Conservation (phyloP, 352 stramenopile species). For the Phytophthora tubulina region DNA sequence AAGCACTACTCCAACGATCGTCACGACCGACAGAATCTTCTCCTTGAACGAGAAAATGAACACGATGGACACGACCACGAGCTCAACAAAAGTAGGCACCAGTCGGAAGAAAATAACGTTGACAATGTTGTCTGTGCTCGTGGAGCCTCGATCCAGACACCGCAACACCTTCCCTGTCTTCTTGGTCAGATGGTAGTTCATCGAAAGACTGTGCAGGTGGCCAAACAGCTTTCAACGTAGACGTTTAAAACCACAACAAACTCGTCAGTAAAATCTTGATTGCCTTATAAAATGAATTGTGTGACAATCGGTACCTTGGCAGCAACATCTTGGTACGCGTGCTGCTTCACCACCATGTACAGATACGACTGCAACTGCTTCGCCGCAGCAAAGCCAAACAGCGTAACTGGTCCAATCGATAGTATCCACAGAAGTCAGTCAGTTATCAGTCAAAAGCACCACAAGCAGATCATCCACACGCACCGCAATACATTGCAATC, state of each 20-base stretch:
- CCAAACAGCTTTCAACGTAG: slow-evolving; percentile 78
- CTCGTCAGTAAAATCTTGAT: slow-evolving; percentile 1
- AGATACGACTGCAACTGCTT: slow-evolving; percentile 96
- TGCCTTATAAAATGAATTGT: not conserved
- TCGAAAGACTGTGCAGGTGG: slow-evolving; percentile 95
- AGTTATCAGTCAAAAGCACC: not conserved
- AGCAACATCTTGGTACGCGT: slow-evolving; percentile 96
- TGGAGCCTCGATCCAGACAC: slow-evolving; percentile 88
- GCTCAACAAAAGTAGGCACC: slow-evolving; percentile 94
- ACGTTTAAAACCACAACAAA: not conserved
- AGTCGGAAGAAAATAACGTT: slow-evolving; percentile 98
- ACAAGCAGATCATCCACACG: slow-evolving; percentile 8
- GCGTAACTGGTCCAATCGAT: slow-evolving; percentile 38
- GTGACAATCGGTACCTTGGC: slow-evolving; percentile 63
- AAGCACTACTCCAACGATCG: slow-evolving; percentile 92
- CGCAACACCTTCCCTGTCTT: slow-evolving; percentile 97
- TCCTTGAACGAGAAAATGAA: slow-evolving; percentile 94
- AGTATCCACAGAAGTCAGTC: not conserved
- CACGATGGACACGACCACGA: slow-evolving; percentile 93
- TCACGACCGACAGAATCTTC: slow-evolving; percentile 85
- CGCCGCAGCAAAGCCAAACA: slow-evolving; percentile 83
- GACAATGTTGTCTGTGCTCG: slow-evolving; percentile 93
- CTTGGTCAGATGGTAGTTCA: slow-evolving; percentile 98
- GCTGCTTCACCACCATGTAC: slow-evolving; percentile 96
- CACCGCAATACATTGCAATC: slow-evolving; percentile 74